Evolutionary conservation across 2,329 filamentous ascomycete species (phyloP).

Genomic region (Clarireedia sp.): DNA sequence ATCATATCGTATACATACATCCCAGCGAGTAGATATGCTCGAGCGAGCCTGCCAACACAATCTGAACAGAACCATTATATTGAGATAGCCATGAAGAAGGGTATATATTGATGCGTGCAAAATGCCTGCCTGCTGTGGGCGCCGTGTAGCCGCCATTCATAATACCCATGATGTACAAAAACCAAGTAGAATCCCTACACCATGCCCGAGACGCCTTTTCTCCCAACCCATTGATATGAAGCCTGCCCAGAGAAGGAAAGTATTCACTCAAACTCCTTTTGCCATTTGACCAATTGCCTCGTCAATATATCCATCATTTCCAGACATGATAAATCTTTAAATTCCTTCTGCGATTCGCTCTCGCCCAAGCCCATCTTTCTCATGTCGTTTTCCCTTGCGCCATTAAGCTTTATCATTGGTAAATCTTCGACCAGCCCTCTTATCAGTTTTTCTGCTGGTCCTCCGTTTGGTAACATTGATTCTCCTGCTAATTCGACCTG

Average conservation of each 20-base stretch:
- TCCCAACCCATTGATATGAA: not conserved
- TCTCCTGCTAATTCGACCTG: slow-evolving; percentile 78
- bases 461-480: slow-evolving; percentile 34
- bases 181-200: not conserved
- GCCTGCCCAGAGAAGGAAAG: not conserved
- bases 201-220: not conserved
- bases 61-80: slow-evolving; percentile 4
- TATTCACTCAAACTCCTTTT: slow-evolving; percentile 23
- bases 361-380: slow-evolving; percentile 28
- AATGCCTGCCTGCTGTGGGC: slow-evolving; percentile 1
- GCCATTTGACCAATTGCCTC: slow-evolving; percentile 32
- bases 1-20: too few species aligned
- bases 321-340: slow-evolving; percentile 57
- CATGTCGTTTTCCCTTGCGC: slow-evolving; percentile 24
- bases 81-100: slow-evolving; percentile 8
- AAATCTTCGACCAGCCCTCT: slow-evolving; percentile 27
- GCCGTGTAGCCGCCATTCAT: slow-evolving; percentile 5
- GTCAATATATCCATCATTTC: slow-evolving; percentile 35
- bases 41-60: not conserved
- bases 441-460: slow-evolving; percentile 30
- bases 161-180: slow-evolving; percentile 9
- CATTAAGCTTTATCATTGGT: slow-evolving; percentile 32
- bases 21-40: too few species aligned
- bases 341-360: slow-evolving; percentile 41
- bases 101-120: slow-evolving; percentile 6